Percentiles rank a stretch among this genome's conserved stretches.
phyloP scores from a whole-genome alignment of 2,329 filamentous ascomycete genomes.

The Ophiocordyceps sinensis region DNA sequence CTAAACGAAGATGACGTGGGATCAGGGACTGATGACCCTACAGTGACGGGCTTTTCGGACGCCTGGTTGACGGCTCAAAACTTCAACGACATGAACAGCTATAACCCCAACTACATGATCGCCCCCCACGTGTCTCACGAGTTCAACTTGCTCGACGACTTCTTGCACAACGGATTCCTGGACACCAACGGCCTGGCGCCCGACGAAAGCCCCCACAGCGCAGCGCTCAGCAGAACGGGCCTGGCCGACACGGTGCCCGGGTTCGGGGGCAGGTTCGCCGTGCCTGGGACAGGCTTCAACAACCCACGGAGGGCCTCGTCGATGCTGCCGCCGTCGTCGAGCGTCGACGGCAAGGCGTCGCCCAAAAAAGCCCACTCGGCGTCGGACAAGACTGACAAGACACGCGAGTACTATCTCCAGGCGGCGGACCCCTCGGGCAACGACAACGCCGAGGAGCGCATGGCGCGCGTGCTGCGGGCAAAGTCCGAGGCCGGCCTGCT shows the following conservation, averaged over 20 bases:
- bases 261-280: slow-evolving; percentile 26
- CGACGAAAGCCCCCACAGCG: slow-evolving; percentile 42
- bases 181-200: slow-evolving; percentile 65
- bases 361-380: slow-evolving; percentile 41
- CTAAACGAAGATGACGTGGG: background rate
- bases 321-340: slow-evolving; percentile 34
- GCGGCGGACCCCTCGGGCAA: slow-evolving; percentile 85
- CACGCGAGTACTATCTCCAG: slow-evolving; percentile 90
- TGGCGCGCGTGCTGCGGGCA: slow-evolving; percentile 84
- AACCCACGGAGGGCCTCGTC: slow-evolving; percentile 14
- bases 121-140: slow-evolving; percentile 85
- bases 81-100: slow-evolving; percentile 88
- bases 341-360: slow-evolving; percentile 35
- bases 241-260: slow-evolving; percentile 33
- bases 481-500: slow-evolving; percentile 93
- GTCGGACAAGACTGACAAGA: slow-evolving; percentile 61
- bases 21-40: slow-evolving; percentile 4
- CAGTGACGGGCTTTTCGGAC: slow-evolving; percentile 67
- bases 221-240: slow-evolving; percentile 24
- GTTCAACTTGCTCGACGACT: slow-evolving; percentile 93
- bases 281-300: background rate
- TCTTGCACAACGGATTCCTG: slow-evolving; percentile 79
- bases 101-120: slow-evolving; percentile 92
- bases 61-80: slow-evolving; percentile 70
- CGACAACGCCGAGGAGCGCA: slow-evolving; percentile 78